Evolutionary conservation across 306 rosid species (phyloP), one percentile per base, ranked within the genome.

Genomic region (Corylus americana): DNA sequence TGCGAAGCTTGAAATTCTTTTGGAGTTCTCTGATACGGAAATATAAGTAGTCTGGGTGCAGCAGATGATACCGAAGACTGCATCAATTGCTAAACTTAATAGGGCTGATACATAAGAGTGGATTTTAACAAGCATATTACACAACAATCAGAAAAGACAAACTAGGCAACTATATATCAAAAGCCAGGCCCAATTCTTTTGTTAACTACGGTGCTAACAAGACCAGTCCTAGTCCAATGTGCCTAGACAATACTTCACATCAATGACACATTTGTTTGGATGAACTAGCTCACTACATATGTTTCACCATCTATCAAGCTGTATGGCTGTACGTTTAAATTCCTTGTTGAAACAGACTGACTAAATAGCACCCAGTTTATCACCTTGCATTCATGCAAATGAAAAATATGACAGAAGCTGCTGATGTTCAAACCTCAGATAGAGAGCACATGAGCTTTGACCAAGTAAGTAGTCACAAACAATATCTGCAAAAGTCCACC

Each of bases 21-120:
- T 91, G 97, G 87, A 92, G 84, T 90, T 95, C 98, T 86, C 96
- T 83, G 82, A 95, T 92, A 74, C 98, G 94, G 80, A 81, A 91
- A 80, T 95, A 95, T 58, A 95, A 80, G 83, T 95, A 95, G 78
- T 92, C 98, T 18, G 98, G 98, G 80, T 95, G 98, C 74, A 95
- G 91, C 58, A 95, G 91, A 88, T 95, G 98, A 86, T 95, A 95
- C 78, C 98, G 97, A 78, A 95, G 97, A 82, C 98, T 95, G 97
- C 90, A 91, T 77, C 74, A 86, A 79, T 49, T 64, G 57, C 51
- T 84, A 76, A 75, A 71, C 78, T 71, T 59, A 53, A 48, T 76
- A 80, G 57, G 54, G 74, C 16, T 47, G 45, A 55, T 39, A 73
- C 70, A 80, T 14, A 53, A 58, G 73, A 77, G 42, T 31, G 35